Conservation (phyloP, 78 protist species). For the Dictyostelium intermedium region DNA sequence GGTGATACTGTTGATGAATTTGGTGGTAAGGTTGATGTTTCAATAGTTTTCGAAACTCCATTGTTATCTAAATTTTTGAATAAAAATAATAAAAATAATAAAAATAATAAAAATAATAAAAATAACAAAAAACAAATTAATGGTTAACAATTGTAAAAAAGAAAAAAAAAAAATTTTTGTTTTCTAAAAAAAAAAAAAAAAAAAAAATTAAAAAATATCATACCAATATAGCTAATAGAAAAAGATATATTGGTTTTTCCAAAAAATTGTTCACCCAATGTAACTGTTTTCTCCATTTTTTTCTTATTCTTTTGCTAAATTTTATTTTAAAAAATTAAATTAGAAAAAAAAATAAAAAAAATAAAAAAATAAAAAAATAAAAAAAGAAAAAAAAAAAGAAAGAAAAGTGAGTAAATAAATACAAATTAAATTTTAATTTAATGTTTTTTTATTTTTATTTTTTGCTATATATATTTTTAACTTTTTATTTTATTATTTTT, state of each 20-base stretch:
- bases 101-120: not conserved
- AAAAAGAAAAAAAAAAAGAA: no score
- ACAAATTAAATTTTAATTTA: not conserved
- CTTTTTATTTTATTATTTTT: not conserved
- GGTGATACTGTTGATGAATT: not conserved
- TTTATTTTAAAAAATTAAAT: not conserved
- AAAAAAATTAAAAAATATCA: not conserved
- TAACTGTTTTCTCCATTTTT: not conserved
- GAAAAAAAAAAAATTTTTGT: no score
- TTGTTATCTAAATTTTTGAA: not conserved
- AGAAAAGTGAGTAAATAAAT: not conserved
- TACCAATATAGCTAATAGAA: not conserved
- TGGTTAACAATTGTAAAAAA: not conserved
- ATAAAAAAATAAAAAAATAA: no score
- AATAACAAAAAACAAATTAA: not conserved
- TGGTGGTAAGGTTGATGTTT: not conserved
- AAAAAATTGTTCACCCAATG: not conserved
- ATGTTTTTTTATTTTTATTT: not conserved
- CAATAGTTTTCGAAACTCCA: not conserved
- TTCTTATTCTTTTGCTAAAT: not conserved
- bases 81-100: no score
- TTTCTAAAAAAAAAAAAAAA: not conserved
- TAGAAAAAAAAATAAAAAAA: not conserved
- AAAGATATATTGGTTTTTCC: not conserved
- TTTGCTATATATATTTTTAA: not conserved